Conservation (phyloP, 2,329 filamentous ascomycete genomes). For the Trichophyton simii region DNA sequence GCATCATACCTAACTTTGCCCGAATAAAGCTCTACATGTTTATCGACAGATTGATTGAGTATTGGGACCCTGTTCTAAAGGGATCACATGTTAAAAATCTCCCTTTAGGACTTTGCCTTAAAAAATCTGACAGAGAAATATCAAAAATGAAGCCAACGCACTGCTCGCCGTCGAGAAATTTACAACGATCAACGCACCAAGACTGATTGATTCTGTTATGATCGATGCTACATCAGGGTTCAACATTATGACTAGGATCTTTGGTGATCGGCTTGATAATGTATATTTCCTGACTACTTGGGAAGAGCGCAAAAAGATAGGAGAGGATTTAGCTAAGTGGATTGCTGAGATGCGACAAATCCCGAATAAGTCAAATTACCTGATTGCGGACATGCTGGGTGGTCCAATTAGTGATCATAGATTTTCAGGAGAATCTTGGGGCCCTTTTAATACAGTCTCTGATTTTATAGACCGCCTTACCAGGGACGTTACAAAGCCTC, state of each 20-base stretch:
- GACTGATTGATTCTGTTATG: slow-evolving; percentile 4
- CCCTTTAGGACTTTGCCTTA: slow-evolving; percentile 11
- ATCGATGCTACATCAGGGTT: background rate
- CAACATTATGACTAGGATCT: too few relatives aligned
- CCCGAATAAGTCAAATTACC: too few relatives aligned
- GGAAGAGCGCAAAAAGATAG: too few relatives aligned
- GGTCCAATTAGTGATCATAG: slow-evolving; percentile 10
- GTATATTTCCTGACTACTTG: too few relatives aligned
- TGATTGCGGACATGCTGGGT: background rate
- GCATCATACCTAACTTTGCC: background rate
- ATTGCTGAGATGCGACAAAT: too few relatives aligned
- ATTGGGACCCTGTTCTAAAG: background rate
- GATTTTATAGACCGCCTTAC: slow-evolving; percentile 10
- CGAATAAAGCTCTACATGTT: background rate
- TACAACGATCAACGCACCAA: slow-evolving; percentile 9
- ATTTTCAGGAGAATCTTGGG: slow-evolving; percentile 5
- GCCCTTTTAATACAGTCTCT: slow-evolving; percentile 9
- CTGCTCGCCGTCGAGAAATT: slow-evolving; percentile 9
- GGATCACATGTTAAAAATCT: slow-evolving; percentile 6
- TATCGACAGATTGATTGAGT: background rate
- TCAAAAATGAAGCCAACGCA: slow-evolving; percentile 12
- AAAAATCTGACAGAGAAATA: slow-evolving; percentile 3
- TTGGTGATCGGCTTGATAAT: too few relatives aligned
- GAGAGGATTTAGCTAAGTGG: too few relatives aligned
- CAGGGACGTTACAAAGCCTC: slow-evolving; percentile 3